These are phyloP conservation scores for Maudiozyma humilis DNA, from an alignment of 1,139 yeast species.

Conservation along the genomic window DNA sequence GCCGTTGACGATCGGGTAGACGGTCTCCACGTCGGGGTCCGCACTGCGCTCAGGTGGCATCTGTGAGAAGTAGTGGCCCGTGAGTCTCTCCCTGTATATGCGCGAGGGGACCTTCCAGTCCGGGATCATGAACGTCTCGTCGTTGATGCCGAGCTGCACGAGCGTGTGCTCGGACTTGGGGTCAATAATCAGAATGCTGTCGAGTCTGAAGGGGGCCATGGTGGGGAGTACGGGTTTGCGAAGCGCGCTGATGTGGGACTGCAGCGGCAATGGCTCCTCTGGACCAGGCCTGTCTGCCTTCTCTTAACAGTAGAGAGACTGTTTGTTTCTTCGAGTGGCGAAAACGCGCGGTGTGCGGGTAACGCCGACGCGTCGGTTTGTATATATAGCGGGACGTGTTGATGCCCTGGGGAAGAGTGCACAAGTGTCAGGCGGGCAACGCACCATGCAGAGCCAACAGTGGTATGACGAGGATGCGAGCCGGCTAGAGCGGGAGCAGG, in stretches of 20 bases:
- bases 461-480: constrained; percentile 4
- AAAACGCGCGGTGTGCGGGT: background rate
- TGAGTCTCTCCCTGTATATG: constrained; percentile 48
- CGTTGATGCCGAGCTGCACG: constrained; percentile 75
- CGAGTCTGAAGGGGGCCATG: constrained; percentile 44
- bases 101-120: constrained; percentile 64
- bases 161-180: constrained; percentile 75
- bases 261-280: too few species aligned
- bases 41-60: constrained; percentile 30
- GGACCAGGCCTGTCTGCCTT: too few species aligned
- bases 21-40: constrained; percentile 28
- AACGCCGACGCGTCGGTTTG: too few species aligned
- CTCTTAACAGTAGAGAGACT: too few species aligned
- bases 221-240: background rate
- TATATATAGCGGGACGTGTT: too few species aligned
- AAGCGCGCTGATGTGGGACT: too few species aligned
- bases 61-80: constrained; percentile 8
- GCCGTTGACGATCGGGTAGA: constrained; percentile 59
- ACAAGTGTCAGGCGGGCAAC: background rate
- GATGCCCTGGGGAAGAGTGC: too few species aligned
- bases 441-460: constrained; percentile 10
- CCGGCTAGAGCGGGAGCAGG: constrained; percentile 18
- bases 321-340: background rate
- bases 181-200: constrained; percentile 48
- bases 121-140: constrained; percentile 65